These are phyloP conservation scores for Neofusicoccum umdonicola DNA, from an alignment of 2,329 filamentous ascomycete species.

Conservation along the genomic window DNA sequence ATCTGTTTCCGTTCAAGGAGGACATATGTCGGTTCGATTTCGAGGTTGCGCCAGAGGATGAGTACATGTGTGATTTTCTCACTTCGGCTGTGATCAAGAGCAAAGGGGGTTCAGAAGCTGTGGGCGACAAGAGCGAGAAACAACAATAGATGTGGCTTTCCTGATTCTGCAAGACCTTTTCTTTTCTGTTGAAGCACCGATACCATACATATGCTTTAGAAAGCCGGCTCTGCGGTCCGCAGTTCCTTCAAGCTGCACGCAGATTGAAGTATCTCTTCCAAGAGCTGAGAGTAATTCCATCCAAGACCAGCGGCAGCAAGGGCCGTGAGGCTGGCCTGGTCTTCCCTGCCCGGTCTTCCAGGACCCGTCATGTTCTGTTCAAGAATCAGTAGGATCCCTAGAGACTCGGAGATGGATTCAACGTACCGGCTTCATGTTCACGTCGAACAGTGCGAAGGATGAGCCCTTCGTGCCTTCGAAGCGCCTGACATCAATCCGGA, in stretches of 20 bases:
- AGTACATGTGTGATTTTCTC: constrained; percentile 19
- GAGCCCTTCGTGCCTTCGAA: constrained; percentile 28
- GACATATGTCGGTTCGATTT: constrained; percentile 56
- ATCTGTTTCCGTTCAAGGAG: constrained; percentile 54
- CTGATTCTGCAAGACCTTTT: no score
- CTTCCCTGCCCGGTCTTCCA: constrained; percentile 47
- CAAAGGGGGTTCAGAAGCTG: background rate
- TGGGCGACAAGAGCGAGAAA: background rate
- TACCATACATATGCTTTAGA: background rate
- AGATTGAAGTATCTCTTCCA: constrained; percentile 36
- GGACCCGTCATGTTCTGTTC: constrained; percentile 49
- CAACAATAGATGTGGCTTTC: no score
- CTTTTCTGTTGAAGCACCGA: no score
- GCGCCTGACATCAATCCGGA: constrained; percentile 49
- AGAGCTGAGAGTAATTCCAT: constrained; percentile 43
- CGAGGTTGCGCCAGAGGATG: constrained; percentile 46
- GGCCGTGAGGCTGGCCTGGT: constrained; percentile 48
- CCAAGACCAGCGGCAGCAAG: constrained; percentile 44
- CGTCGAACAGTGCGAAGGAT: constrained; percentile 50
- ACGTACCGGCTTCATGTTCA: constrained; percentile 54
- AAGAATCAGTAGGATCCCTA: background rate
- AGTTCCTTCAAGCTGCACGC: background rate
- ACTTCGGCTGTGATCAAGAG: background rate
- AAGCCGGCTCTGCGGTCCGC: background rate
- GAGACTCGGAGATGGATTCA: background rate